Base-by-base conservation (phyloP, 345 rosid species). In the Euphorbia peplus region DNA sequence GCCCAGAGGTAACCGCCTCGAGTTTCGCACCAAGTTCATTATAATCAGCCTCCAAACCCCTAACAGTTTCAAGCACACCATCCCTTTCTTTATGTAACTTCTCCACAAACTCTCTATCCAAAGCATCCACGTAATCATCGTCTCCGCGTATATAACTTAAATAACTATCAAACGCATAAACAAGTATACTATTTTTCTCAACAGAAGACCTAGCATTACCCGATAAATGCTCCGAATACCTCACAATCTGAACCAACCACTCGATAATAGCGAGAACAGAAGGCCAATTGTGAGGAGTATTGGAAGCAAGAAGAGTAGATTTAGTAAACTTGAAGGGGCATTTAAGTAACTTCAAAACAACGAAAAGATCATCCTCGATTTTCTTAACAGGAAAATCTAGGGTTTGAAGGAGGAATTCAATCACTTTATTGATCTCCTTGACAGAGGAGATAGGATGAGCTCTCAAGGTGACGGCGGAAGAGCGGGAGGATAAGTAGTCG, bases 211-310 rank as follows among this genome's bases (percentile, higher is more conserved):
- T 16, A 4, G 81, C 52, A 67, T 74, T 75, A 4, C 71, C 65
- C 2, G 64, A 60, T 41, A 80, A 37, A 56, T 85, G 78, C 4
- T 89, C 79, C 48, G 19, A 68, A 60, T 73, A 84, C 59, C 76
- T 68, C 3, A 86, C 89, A 24, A 82, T 68, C 74, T 95, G 93
- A 12, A 91, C 97, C 39, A 91, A 48, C 97, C 97, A 91, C 72
- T 84, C 87, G 18, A 89, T 62, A 59, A 86, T 72, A n/a, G 84
- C 91, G 14, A 95, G 86, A 64, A 82, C 84, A 8, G 82, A 74
- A 16, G 97, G 97, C 97, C 96, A 95, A 42, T 92, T 88, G 83
- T 88, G 95, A 35, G 95, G 99, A 16, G 97, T 83, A 46, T 86
- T 88, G 8, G 93, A 93, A 25, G 98, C 90, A 32, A 87, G 87